A percentile compares a stretch with the other conserved stretches of the same genome.
phyloP scores from a whole-genome alignment of 106 monocot species.

The Triglochin maritima region DNA sequence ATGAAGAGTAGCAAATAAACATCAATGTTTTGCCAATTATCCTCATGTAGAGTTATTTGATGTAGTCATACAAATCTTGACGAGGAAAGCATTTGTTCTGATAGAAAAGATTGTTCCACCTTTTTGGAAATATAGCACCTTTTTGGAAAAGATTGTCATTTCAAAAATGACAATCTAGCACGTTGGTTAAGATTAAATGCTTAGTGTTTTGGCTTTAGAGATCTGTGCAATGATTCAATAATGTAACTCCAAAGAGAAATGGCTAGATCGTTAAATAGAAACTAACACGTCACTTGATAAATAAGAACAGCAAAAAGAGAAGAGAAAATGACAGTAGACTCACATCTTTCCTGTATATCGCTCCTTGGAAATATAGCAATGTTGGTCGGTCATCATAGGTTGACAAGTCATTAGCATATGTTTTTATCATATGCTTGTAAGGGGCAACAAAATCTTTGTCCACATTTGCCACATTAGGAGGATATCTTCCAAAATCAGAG shows the following conservation, averaged over 20 bases:
- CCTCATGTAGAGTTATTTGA: background rate
- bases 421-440: slow-evolving; percentile 63
- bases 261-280: no score
- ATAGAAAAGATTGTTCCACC: background rate
- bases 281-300: no score
- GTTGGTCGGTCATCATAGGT: slow-evolving; percentile 53
- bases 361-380: slow-evolving; percentile 70
- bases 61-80: background rate
- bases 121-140: no score
- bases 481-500: slow-evolving; percentile 73
- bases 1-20: background rate
- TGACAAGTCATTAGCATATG: slow-evolving; percentile 42
- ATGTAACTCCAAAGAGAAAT: no score
- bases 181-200: no score
- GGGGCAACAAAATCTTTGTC: slow-evolving; percentile 83
- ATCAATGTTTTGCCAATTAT: no score
- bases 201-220: no score
- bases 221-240: no score
- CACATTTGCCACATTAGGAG: slow-evolving; percentile 57
- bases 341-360: slow-evolving; percentile 83
- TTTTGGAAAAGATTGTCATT: no score
- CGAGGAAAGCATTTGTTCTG: background rate
- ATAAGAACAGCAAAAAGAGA: background rate
- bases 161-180: no score
- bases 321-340: slow-evolving; percentile 4